Evolutionary conservation across 306 rosid species (phyloP).

Genomic region (Prunus mongolica): DNA sequence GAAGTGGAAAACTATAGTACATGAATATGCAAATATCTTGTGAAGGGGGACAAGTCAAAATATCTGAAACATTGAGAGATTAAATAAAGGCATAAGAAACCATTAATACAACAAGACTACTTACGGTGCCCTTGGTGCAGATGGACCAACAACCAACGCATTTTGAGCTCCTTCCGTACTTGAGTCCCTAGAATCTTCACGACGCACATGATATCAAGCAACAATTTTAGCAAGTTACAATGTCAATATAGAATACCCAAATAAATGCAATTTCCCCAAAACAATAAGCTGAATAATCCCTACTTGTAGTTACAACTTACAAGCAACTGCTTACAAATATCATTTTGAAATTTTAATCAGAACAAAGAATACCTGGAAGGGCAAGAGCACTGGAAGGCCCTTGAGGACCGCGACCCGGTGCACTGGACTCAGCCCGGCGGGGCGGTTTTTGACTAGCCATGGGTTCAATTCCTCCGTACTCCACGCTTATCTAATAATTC

Average conservation of each 20-base stretch:
- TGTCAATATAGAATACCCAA: not conserved
- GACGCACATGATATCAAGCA: slow-evolving; percentile 36
- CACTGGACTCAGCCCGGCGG: slow-evolving; percentile 32
- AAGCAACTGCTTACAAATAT: not conserved
- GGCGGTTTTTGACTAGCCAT: slow-evolving; percentile 37
- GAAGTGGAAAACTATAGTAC: not conserved
- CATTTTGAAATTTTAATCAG: not conserved
- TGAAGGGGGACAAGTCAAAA: not conserved
- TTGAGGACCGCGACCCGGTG: slow-evolving; percentile 30
- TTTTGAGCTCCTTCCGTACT: slow-evolving; percentile 55
- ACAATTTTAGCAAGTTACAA: not conserved
- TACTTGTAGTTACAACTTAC: not conserved
- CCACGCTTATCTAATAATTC: slow-evolving; percentile 46
- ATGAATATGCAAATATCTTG: not conserved
- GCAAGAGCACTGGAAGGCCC: slow-evolving; percentile 65
- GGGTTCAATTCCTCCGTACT: slow-evolving; percentile 65
- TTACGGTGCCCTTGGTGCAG: slow-evolving; percentile 62
- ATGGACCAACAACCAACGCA: slow-evolving; percentile 80
- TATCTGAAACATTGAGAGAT: not conserved
- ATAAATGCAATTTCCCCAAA: not conserved
- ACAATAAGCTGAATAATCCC: not conserved
- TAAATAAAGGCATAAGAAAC: not conserved
- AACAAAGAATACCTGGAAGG: slow-evolving; percentile 55
- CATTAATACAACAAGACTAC: not conserved
- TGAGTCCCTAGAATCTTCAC: slow-evolving; percentile 48